Conservation (phyloP, 352 stramenopile genomes). For the Phytophthora agathidicida region DNA sequence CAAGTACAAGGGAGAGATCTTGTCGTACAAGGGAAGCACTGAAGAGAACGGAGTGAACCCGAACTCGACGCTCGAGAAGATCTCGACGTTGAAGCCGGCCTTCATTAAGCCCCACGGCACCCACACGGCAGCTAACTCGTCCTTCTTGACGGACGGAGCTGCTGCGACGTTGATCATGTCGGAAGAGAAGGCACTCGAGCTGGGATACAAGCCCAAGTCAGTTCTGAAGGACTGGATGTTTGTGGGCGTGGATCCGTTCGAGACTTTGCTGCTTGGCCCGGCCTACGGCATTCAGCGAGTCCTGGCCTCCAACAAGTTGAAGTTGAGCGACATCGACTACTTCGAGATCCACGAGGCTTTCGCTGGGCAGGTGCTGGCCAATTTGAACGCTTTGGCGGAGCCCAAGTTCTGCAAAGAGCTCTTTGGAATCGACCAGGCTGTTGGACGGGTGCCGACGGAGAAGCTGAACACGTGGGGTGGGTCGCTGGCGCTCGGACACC, state of each 20-base stretch:
- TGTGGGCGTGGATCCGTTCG: conserved; percentile 96
- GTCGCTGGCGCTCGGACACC: conserved; percentile 96
- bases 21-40: conserved; percentile 95
- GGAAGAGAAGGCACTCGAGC: conserved; percentile 94
- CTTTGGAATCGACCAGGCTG: conserved; percentile 87
- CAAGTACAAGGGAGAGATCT: conserved; percentile 93
- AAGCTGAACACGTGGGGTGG: conserved; percentile 99
- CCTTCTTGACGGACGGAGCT: conserved; percentile 97
- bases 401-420: conserved; percentile 96
- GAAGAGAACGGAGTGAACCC: conserved; percentile 98
- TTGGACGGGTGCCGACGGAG: conserved; percentile 92
- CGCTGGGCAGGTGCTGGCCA: conserved; percentile 97
- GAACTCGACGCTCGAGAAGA: conserved; percentile 95
- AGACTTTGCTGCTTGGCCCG: conserved; percentile 94
- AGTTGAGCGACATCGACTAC: conserved; percentile 96
- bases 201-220: conserved; percentile 96
- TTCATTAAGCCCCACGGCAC: conserved; percentile 99
- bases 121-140: conserved; percentile 98
- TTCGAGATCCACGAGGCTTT: conserved; percentile 99
- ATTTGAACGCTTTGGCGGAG: conserved; percentile 95
- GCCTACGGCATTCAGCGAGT: conserved; percentile 94
- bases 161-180: conserved; percentile 97
- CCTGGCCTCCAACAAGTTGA: conserved; percentile 85
- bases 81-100: conserved; percentile 96
- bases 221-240: conserved; percentile 97